Evolutionary conservation across 805 yeast genomes (phyloP).

Genomic region (Pichia exigua): DNA sequence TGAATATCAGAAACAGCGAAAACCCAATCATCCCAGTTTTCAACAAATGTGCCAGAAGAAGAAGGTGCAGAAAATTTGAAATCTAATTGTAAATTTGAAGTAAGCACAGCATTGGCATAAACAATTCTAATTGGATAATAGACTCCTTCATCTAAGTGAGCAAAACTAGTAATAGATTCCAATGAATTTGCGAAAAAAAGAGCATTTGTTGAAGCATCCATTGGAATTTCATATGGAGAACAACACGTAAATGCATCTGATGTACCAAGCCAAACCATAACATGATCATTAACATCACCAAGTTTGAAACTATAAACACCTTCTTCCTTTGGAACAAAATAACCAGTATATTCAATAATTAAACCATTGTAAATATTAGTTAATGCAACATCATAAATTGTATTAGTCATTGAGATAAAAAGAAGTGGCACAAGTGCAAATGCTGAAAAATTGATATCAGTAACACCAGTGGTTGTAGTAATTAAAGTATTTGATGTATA

Average conservation of each 20-base stretch:
- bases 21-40: background rate
- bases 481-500: background rate
- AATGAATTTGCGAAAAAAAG: constrained; percentile 23
- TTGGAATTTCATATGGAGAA: background rate
- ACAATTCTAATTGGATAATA: constrained; percentile 8
- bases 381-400: background rate
- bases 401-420: too few relatives aligned
- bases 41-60: background rate
- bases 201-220: background rate
- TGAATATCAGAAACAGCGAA: background rate
- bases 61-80: background rate
- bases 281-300: constrained; percentile 23
- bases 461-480: background rate
- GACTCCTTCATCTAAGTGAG: constrained; percentile 2
- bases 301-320: constrained; percentile 23
- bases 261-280: constrained; percentile 25
- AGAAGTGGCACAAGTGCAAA: background rate
- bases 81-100: background rate
- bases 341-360: constrained; percentile 11
- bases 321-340: constrained; percentile 18
- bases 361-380: background rate
- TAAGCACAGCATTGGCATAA: background rate
- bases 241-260: constrained; percentile 14
- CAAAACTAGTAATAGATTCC: background rate
- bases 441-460: background rate